Evolutionary conservation across 2,329 filamentous ascomycete species (phyloP).

Genomic region (Cryphonectria parasitica): DNA sequence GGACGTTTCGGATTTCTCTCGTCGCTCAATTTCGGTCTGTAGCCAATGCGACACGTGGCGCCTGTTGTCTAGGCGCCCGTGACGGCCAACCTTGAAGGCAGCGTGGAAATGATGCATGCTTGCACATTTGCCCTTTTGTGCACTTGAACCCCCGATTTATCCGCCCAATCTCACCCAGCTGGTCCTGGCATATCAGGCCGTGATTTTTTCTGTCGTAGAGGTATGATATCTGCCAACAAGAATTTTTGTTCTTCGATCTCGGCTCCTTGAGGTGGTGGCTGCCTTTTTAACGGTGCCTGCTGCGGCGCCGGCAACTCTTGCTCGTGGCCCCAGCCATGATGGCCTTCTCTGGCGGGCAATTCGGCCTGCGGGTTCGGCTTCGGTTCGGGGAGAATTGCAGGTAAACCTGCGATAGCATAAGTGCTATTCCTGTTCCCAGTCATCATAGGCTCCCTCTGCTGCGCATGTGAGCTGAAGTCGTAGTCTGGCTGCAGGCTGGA

Average conservation of each 20-base stretch:
- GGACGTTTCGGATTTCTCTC: background rate
- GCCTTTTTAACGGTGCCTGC: slow-evolving; percentile 22
- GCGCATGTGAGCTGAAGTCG: slow-evolving; percentile 16
- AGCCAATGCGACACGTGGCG: background rate
- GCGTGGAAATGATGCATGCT: background rate
- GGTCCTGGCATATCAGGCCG: slow-evolving; percentile 8
- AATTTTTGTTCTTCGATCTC: slow-evolving; percentile 29
- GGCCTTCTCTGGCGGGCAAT: slow-evolving; percentile 24
- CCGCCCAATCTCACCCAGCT: slow-evolving; percentile 15
- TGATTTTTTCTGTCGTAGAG: slow-evolving; percentile 21
- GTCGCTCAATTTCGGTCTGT: background rate
- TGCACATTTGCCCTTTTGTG: background rate
- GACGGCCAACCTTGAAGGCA: background rate
- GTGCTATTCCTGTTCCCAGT: background rate
- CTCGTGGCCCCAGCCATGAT: slow-evolving; percentile 23
- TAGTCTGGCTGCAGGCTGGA: slow-evolving; percentile 23
- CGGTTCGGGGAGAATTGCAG: slow-evolving; percentile 25
- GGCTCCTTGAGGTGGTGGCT: slow-evolving; percentile 22
- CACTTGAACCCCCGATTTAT: background rate
- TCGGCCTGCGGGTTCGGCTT: slow-evolving; percentile 27
- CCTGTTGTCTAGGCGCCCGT: background rate
- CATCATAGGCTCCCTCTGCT: background rate
- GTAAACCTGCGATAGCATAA: slow-evolving; percentile 22
- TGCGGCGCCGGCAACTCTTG: slow-evolving; percentile 27
- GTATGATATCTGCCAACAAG: slow-evolving; percentile 24